Evolutionary conservation across 2,329 filamentous ascomycete species (phyloP).

Genomic region (Dryadomyces sulphureus): DNA sequence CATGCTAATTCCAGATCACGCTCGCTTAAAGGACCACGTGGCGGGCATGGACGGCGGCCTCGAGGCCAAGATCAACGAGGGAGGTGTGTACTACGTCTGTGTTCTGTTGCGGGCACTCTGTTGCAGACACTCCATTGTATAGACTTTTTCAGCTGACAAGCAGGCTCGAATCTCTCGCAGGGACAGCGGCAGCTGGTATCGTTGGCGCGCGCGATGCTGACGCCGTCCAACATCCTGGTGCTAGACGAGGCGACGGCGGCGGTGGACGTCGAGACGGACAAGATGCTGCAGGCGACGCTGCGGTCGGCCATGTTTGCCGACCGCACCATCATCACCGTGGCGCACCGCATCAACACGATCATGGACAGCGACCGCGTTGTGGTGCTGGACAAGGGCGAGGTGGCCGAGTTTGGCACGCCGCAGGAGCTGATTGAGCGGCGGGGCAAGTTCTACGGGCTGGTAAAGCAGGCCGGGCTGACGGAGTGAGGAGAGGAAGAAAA

Average conservation of each 20-base stretch:
- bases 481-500: conserved; percentile 15
- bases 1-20: conserved; percentile 50
- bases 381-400: conserved; percentile 78
- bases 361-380: conserved; percentile 79
- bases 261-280: conserved; percentile 54
- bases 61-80: conserved; percentile 85
- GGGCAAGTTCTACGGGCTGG: conserved; percentile 77
- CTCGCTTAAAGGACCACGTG: conserved; percentile 82
- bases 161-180: conserved; percentile 86
- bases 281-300: conserved; percentile 48
- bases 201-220: conserved; percentile 81
- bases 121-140: too few relatives aligned
- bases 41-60: conserved; percentile 74
- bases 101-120: too few relatives aligned
- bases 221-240: conserved; percentile 92
- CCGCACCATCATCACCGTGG: conserved; percentile 94
- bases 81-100: conserved; percentile 45
- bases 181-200: conserved; percentile 92
- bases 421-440: conserved; percentile 58
- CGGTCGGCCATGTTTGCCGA: conserved; percentile 62
- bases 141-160: neutral
- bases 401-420: conserved; percentile 87
- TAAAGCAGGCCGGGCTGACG: conserved; percentile 72
- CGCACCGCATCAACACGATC: conserved; percentile 96
- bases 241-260: conserved; percentile 89